A percentile compares a stretch with the other conserved stretches of the same genome.
phyloP scores from a whole-genome alignment of 805 yeast species.

The Pichia sporocuriosa region DNA sequence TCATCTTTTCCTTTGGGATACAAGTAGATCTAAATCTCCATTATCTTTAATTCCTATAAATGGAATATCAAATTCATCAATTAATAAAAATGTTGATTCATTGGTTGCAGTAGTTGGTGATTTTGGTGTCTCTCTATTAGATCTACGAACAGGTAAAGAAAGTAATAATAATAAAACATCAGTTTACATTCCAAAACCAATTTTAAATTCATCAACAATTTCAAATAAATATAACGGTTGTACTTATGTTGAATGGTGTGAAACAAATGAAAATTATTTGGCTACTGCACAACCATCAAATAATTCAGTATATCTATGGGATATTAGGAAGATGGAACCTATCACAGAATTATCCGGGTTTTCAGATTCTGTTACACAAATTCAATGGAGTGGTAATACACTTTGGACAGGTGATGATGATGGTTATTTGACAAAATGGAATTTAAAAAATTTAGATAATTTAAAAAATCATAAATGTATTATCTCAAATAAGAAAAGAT shows the following conservation, averaged over 20 bases:
- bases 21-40: conserved; percentile 53
- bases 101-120: conserved; percentile 59
- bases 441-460: conserved; percentile 8
- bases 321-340: conserved; percentile 53
- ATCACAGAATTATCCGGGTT: conserved; percentile 52
- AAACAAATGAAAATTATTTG: conserved; percentile 48
- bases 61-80: conserved; percentile 47
- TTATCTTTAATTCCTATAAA: conserved; percentile 43
- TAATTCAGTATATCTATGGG: conserved; percentile 60
- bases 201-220: neutral
- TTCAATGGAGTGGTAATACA: conserved; percentile 48
- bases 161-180: conserved; percentile 24
- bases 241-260: conserved; percentile 55
- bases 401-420: conserved; percentile 56
- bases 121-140: conserved; percentile 70
- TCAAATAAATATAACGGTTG: conserved; percentile 23
- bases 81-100: conserved; percentile 40
- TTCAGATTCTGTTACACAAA: conserved; percentile 42
- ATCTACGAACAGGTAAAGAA: conserved; percentile 46
- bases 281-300: conserved; percentile 55
- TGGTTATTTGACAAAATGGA: conserved; percentile 65
- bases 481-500: neutral
- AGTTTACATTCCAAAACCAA: conserved; percentile 5
- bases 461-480: neutral
- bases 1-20: conserved; percentile 72